These are phyloP conservation scores for Colletotrichum nymphaeae DNA, from an alignment of 2,329 filamentous ascomycete species.

Conservation along the genomic window DNA sequence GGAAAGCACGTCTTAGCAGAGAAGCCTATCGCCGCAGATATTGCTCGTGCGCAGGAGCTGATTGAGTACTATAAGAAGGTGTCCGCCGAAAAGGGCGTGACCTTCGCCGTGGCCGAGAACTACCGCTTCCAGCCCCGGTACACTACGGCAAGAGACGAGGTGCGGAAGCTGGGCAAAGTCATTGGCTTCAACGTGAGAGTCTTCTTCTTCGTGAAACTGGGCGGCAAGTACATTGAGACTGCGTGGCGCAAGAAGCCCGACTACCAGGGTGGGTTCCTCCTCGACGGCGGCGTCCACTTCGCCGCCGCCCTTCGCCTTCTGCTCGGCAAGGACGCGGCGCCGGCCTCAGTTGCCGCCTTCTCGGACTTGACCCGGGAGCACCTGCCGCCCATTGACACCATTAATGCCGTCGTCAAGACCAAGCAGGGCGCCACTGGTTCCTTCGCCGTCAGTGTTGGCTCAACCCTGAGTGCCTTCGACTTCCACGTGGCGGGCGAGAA, in stretches of 20 bases:
- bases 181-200: slow-evolving; percentile 53
- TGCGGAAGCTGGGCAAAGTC: slow-evolving; percentile 61
- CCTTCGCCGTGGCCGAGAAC: slow-evolving; percentile 78
- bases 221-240: slow-evolving; percentile 35
- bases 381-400: slow-evolving; percentile 74
- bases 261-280: slow-evolving; percentile 80
- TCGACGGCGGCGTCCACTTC: slow-evolving; percentile 82
- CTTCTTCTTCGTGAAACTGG: slow-evolving; percentile 53
- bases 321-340: slow-evolving; percentile 54
- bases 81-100: slow-evolving; percentile 45
- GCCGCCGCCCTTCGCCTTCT: slow-evolving; percentile 72
- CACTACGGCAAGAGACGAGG: slow-evolving; percentile 53
- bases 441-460: slow-evolving; percentile 68
- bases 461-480: slow-evolving; percentile 62
- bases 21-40: slow-evolving; percentile 74
- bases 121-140: slow-evolving; percentile 72
- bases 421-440: slow-evolving; percentile 66
- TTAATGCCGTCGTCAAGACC: slow-evolving; percentile 68
- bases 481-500: slow-evolving; percentile 69
- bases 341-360: slow-evolving; percentile 64
- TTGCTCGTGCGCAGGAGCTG: slow-evolving; percentile 55
- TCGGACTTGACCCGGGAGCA: slow-evolving; percentile 58
- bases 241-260: slow-evolving; percentile 74
- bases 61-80: slow-evolving; percentile 48
- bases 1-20: slow-evolving; percentile 78